Evolutionary conservation across 108 stramenopile species (phyloP).

Genomic region (Stephanodiscus minutulus): DNA sequence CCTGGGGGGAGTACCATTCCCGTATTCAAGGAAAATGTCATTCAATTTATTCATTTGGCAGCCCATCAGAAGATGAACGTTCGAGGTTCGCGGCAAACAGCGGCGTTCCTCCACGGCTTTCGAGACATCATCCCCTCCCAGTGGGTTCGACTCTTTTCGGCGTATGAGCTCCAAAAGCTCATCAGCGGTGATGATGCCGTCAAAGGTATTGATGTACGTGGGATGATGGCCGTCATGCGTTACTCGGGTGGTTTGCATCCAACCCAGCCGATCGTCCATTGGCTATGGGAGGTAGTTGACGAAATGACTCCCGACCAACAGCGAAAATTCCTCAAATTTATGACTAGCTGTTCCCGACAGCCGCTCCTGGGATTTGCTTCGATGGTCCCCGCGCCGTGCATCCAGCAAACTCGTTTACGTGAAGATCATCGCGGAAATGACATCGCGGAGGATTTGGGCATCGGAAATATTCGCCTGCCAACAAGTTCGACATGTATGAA

Average conservation of each 20-base stretch:
- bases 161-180: constrained; percentile 95
- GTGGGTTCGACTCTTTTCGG: constrained; percentile 94
- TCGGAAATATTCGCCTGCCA: constrained; percentile 75
- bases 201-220: constrained; percentile 88
- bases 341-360: constrained; percentile 94
- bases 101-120: constrained; percentile 94
- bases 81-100: constrained; percentile 75
- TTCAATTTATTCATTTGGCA: constrained; percentile 90
- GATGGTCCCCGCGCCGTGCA: constrained; percentile 87
- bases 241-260: constrained; percentile 97
- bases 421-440: constrained; percentile 62
- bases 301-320: constrained; percentile 89
- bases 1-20: constrained; percentile 77
- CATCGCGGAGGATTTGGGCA: constrained; percentile 36
- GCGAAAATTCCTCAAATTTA: constrained; percentile 90
- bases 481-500: constrained; percentile 97
- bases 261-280: constrained; percentile 88
- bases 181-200: constrained; percentile 93
- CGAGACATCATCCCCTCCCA: constrained; percentile 91
- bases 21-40: constrained; percentile 90
- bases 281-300: constrained; percentile 89
- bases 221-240: constrained; percentile 73
- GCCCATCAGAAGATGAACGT: constrained; percentile 94
- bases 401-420: constrained; percentile 87
- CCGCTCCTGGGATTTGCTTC: constrained; percentile 94